These are phyloP conservation scores for Botryosphaeria dothidea DNA, from an alignment of 2,329 filamentous ascomycete genomes.

Conservation along the genomic window DNA sequence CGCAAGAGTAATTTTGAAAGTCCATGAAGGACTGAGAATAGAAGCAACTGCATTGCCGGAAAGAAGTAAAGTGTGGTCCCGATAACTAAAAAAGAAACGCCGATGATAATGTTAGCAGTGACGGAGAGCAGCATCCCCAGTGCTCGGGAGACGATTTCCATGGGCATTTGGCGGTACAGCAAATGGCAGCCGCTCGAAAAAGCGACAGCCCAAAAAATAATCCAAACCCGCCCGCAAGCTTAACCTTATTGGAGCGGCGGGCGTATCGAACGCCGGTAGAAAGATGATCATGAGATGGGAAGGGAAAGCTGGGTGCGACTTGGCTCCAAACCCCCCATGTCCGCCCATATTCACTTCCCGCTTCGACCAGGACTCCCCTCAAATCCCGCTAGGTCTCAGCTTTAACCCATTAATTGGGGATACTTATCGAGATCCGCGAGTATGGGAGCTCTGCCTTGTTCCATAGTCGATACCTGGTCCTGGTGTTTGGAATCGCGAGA, in stretches of 20 bases:
- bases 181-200: background rate
- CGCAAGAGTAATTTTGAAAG: background rate
- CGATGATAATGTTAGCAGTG: background rate
- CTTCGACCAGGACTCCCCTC: background rate
- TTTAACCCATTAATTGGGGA: background rate
- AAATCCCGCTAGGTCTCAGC: background rate
- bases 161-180: background rate
- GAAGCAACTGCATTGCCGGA: background rate
- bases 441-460: background rate
- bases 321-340: background rate
- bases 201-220: background rate
- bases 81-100: background rate
- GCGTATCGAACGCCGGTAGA: background rate
- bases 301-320: background rate
- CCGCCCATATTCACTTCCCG: background rate
- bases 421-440: conserved; percentile 7
- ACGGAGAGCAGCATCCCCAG: background rate
- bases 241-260: background rate
- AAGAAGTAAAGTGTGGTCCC: background rate
- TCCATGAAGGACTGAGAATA: background rate
- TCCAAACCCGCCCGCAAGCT: background rate
- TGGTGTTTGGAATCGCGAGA: conserved; percentile 11
- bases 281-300: conserved; percentile 3
- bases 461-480: background rate
- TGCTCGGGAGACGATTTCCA: conserved; percentile 7